These are phyloP conservation scores for Lyophyllum decastes DNA, from an alignment of 768 basidiomycete species.

Conservation along the genomic window DNA sequence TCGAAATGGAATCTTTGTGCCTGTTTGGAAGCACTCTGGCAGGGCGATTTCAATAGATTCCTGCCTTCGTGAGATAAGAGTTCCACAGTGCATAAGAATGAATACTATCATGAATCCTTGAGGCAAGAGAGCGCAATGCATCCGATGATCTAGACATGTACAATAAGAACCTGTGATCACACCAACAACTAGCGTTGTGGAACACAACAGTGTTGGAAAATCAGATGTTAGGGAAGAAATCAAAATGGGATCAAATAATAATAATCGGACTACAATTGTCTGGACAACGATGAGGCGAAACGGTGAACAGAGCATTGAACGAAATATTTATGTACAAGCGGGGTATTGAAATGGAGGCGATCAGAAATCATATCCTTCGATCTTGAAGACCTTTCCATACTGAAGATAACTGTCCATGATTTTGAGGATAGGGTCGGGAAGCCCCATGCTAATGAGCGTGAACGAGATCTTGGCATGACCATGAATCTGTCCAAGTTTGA, in stretches of 20 bases:
- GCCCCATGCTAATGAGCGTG: conserved; percentile 90
- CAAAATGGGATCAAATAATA: not conserved
- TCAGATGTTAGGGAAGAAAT: not conserved
- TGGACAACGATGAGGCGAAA: not conserved
- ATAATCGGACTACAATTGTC: not conserved
- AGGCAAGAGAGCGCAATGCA: not conserved
- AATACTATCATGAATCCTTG: not conserved
- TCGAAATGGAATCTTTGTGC: not conserved
- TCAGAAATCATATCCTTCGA: conserved; percentile 84
- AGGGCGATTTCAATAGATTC: no score
- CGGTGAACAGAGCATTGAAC: not conserved
- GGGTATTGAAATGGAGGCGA: conserved; percentile 5
- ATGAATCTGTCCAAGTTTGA: conserved; percentile 91
- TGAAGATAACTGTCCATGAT: conserved; percentile 92
- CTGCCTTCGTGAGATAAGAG: not conserved
- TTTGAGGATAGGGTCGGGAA: conserved; percentile 87
- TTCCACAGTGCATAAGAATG: not conserved
- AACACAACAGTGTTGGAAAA: not conserved
- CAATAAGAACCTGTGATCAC: no score
- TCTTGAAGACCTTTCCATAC: conserved; percentile 86
- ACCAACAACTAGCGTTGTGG: no score
- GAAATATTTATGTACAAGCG: conserved; percentile 8
- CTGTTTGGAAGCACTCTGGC: not conserved
- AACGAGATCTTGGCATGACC: conserved; percentile 94
- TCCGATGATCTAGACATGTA: not conserved